Percentiles rank a stretch among this genome's conserved stretches.
Evolutionary conservation across 306 rosid genomes (phyloP).

Genomic region (Cucumis hystrix): DNA sequence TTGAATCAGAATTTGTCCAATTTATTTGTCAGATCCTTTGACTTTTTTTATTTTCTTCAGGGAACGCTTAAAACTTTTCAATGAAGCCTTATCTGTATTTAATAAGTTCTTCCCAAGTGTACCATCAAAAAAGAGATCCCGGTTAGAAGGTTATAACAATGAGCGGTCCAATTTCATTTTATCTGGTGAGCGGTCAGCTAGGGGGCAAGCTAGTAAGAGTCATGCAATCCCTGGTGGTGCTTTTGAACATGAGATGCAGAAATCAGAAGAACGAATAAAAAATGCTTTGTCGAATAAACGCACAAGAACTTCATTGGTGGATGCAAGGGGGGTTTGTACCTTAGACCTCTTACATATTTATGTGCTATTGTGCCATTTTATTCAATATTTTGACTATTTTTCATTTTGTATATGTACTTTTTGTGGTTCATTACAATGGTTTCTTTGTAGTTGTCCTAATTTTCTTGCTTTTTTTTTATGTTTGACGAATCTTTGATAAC

Average conservation of each 20-base stretch:
- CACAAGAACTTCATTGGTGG: conserved; percentile 85
- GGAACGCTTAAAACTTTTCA: conserved; percentile 63
- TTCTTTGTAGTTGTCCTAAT: not conserved
- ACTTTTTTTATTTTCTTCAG: conserved; percentile 23
- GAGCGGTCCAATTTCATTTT: conserved; percentile 51
- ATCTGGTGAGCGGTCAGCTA: conserved; percentile 55
- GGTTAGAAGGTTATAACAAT: conserved; percentile 56
- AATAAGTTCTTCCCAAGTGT: conserved; percentile 67
- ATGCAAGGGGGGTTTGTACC: conserved; percentile 69
- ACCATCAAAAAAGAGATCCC: conserved; percentile 88
- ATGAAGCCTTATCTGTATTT: conserved; percentile 65
- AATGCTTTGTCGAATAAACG: conserved; percentile 74
- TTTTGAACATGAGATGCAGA: conserved; percentile 86
- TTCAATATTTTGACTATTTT: not conserved
- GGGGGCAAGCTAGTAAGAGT: conserved; percentile 58
- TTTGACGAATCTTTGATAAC: not conserved
- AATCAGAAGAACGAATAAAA: conserved; percentile 69
- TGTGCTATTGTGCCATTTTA: not conserved
- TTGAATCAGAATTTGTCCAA: conserved; percentile 12
- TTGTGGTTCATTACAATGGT: not conserved
- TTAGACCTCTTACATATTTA: not conserved
- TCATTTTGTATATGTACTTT: not conserved
- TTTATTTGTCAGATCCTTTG: conserved; percentile 16
- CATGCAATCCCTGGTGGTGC: conserved; percentile 50
- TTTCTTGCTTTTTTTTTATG: not conserved